Percentiles rank a stretch among this genome's conserved stretches.
Evolutionary conservation across 2,329 filamentous ascomycete genomes (phyloP).

Genomic region (Chaetoscypha palmicola): DNA sequence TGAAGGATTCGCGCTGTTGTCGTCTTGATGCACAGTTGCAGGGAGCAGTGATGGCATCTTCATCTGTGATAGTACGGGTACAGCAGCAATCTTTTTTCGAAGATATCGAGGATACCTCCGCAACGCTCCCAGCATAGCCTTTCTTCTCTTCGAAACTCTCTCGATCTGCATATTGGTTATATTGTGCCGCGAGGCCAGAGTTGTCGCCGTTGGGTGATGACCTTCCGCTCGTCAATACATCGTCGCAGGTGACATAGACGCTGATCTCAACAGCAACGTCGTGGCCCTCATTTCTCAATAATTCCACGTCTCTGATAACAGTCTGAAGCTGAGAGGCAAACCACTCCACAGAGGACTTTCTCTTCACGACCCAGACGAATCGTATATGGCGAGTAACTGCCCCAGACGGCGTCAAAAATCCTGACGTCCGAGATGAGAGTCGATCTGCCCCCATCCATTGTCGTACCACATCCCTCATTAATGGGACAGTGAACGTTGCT

Average conservation of each 20-base stretch:
- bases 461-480: constrained; percentile 64
- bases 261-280: constrained; percentile 28
- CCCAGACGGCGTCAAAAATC: constrained; percentile 17
- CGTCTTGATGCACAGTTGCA: constrained; percentile 33
- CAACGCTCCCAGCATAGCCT: constrained; percentile 18
- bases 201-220: constrained; percentile 7
- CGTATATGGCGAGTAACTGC: constrained; percentile 42
- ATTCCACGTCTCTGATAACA: constrained; percentile 37
- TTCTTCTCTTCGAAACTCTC: constrained; percentile 10
- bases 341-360: constrained; percentile 44
- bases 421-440: constrained; percentile 9
- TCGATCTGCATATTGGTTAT: not conserved
- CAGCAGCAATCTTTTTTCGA: constrained; percentile 41
- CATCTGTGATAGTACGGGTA: constrained; percentile 39
- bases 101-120: constrained; percentile 2
- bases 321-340: constrained; percentile 43
- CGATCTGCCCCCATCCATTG: constrained; percentile 34
- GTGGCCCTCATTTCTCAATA: constrained; percentile 30
- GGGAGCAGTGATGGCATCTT: constrained; percentile 33
- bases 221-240: constrained; percentile 21
- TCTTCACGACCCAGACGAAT: constrained; percentile 54
- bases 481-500: constrained; percentile 78
- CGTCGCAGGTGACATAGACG: constrained; percentile 31
- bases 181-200: constrained; percentile 3
- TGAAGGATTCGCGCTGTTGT: constrained; percentile 18